Base-by-base conservation (phyloP, 176 grass and related monocot species). In the Leersia perrieri region DNA sequence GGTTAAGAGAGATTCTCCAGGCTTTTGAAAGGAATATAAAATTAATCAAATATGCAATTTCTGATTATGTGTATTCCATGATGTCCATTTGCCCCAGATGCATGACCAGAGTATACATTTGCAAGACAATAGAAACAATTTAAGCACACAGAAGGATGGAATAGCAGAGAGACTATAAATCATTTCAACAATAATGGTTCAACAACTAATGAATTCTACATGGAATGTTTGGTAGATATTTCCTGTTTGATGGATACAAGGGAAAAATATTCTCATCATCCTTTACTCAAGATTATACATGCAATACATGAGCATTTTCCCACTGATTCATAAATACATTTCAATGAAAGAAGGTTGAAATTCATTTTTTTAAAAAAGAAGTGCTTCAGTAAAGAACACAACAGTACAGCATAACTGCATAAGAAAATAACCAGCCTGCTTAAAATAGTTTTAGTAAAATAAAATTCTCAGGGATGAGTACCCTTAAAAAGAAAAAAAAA, bases 1-100 rank as follows among this genome's bases (percentile, higher is more conserved):
- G 68, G 20, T 31, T 42, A 80, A 66, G 73, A 63, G 23, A n/a
- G 60, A 67, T 80, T 45, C 45, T 45, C 77, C 60, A 63, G 33
- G 41, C 20, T 60, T 34, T 36, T 11, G 32, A 13, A 60, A 60
- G 31, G 7, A 75, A 60, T 86, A 74, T 67, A 86, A 64, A 64
- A 28, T 60, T 9, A 66, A 74, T 75, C 60, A 68, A 66, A 35
- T 72, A 44, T 26, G 33, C 60, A 10, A 5, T 40, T 80, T 73
- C 41, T 45, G 39, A 23, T 0, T 57, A 23, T 68, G 32, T 83
- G 32, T 66, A 66, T 75, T 83, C 15, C 51, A 31, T 18, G 14
- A 16, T 41, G 20, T 13, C 31, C 40, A 66, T 66, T 73, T 66
- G 20, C 42, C 35, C 25, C 9, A 39, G 66, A 79, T 30, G 34